Evolutionary conservation across 495 filamentous ascomycete genomes (phyloP).

Genomic region (Lichina pygmaea): DNA sequence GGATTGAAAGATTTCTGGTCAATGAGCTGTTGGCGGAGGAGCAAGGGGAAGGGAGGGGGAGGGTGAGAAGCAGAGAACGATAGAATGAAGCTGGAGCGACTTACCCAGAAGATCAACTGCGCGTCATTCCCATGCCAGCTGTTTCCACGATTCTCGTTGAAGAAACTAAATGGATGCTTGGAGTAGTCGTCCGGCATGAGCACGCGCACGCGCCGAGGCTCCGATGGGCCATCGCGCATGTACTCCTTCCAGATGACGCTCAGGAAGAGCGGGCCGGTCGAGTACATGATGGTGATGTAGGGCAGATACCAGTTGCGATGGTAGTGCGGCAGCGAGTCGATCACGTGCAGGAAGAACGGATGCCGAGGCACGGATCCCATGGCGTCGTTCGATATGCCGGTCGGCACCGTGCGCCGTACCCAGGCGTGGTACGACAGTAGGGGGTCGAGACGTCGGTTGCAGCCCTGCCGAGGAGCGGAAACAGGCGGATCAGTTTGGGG

Average conservation of each 20-base stretch:
- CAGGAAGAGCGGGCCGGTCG: slow-evolving; percentile 62
- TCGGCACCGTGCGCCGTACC: slow-evolving; percentile 55
- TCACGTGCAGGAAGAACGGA: slow-evolving; percentile 53
- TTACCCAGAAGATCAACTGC: slow-evolving; percentile 46
- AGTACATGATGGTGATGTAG: slow-evolving; percentile 76
- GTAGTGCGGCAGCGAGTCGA: slow-evolving; percentile 41
- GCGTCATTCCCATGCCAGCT: slow-evolving; percentile 59
- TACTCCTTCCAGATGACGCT: slow-evolving; percentile 70
- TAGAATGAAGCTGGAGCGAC: background rate
- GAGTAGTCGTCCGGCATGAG: slow-evolving; percentile 20
- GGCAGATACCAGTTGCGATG: slow-evolving; percentile 54
- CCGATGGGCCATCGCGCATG: slow-evolving; percentile 16
- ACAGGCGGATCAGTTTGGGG: background rate
- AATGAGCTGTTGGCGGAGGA: background rate
- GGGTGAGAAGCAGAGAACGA: background rate
- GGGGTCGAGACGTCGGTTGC: slow-evolving; percentile 56
- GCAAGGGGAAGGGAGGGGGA: background rate
- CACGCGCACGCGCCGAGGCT: slow-evolving; percentile 17
- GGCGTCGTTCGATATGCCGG: slow-evolving; percentile 72
- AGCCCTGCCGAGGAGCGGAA: slow-evolving; percentile 24
- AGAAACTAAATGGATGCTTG: slow-evolving; percentile 46
- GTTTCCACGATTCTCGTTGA: slow-evolving; percentile 44
- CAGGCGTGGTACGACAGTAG: slow-evolving; percentile 59
- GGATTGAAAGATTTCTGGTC: background rate
- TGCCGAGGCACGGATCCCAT: slow-evolving; percentile 62